Evolutionary conservation across 75 land plant genomes (phyloP).

Genomic region (Selaginella tamariscina): DNA sequence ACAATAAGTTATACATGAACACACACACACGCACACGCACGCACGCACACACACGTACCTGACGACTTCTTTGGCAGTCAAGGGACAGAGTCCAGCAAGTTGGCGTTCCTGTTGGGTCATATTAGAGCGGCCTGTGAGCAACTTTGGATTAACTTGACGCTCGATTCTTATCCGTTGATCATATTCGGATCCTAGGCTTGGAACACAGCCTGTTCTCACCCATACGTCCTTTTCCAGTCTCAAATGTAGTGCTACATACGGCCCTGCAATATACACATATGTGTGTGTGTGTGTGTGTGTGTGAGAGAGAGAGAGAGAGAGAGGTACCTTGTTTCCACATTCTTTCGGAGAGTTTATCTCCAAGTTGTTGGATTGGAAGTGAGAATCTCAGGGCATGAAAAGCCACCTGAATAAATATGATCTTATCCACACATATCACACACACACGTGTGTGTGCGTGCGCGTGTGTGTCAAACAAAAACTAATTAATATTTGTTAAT

Average conservation of each 20-base stretch:
- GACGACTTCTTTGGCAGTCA: conserved; percentile 2
- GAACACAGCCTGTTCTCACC: conserved; percentile 8
- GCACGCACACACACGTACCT: background rate
- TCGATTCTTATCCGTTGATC: background rate
- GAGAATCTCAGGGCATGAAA: conserved; percentile 2
- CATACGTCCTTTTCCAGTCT: conserved; percentile 9
- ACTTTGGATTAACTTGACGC: background rate
- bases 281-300: too few relatives aligned
- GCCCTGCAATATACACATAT: too few relatives aligned
- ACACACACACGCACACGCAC: too few relatives aligned
- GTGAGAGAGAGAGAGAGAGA: too few relatives aligned
- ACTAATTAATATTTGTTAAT: background rate
- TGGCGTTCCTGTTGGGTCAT: background rate
- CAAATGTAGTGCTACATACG: conserved; percentile 7
- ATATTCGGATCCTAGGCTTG: background rate
- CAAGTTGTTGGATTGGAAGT: background rate
- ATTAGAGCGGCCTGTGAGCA: background rate
- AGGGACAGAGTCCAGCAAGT: conserved; percentile 8
- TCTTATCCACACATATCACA: too few relatives aligned
- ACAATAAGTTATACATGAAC: too few relatives aligned
- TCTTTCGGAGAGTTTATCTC: background rate
- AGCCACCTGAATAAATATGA: too few relatives aligned
- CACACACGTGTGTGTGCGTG: too few relatives aligned
- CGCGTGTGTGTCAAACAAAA: too few relatives aligned
- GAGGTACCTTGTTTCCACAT: conserved; percentile 1